Percentiles rank a stretch among this genome's conserved stretches.
These are phyloP conservation scores for Fusarium fujikuroi DNA, from an alignment of 2,329 filamentous ascomycete genomes.

Conservation along the genomic window DNA sequence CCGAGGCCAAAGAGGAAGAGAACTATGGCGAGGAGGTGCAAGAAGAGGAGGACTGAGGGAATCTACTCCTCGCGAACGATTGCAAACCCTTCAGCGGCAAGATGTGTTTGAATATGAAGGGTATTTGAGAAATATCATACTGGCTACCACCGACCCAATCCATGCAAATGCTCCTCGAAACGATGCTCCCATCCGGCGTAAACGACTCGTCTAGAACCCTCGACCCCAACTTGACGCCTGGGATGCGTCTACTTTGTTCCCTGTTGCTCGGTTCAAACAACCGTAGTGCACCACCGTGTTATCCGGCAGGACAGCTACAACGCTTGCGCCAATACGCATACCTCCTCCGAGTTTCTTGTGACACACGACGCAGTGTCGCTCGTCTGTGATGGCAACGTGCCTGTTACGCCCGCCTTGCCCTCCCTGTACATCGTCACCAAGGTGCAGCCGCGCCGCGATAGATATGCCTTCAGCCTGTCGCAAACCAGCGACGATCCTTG, in stretches of 20 bases:
- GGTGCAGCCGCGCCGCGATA: conserved; percentile 75
- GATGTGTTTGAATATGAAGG: conserved; percentile 32
- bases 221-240: conserved; percentile 52
- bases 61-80: not conserved
- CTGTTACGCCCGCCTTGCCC: conserved; percentile 65
- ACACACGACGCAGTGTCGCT: conserved; percentile 90
- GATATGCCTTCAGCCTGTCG: conserved; percentile 83
- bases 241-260: conserved; percentile 48
- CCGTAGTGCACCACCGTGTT: conserved; percentile 85
- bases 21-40: conserved; percentile 89
- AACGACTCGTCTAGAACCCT: conserved; percentile 46
- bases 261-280: conserved; percentile 68
- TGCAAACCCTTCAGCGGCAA: conserved; percentile 7
- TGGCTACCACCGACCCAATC: conserved; percentile 37
- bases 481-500: conserved; percentile 79
- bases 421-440: conserved; percentile 72
- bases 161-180: conserved; percentile 38
- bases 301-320: conserved; percentile 89
- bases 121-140: conserved; percentile 41
- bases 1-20: conserved; percentile 73
- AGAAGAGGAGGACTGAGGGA: conserved; percentile 64
- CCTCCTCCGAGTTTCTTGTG: conserved; percentile 87
- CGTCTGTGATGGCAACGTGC: conserved; percentile 85
- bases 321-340: conserved; percentile 90
- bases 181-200: conserved; percentile 22